phyloP scores from a whole-genome alignment of 2,329 filamentous ascomycete species.

The Fusarium heterosporum region DNA sequence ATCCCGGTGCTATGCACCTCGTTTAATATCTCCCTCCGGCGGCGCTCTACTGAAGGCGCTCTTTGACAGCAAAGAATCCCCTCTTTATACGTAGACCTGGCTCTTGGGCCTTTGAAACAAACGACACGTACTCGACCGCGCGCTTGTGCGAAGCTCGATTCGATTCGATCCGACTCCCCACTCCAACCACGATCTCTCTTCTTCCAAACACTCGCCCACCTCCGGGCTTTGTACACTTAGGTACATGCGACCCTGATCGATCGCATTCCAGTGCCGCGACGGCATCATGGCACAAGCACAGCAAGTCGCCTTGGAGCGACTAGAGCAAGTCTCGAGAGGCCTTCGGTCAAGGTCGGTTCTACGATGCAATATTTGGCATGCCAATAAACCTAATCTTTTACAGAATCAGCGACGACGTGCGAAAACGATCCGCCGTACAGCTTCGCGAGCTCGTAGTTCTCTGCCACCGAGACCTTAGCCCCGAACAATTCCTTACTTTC shows the following conservation, averaged over 20 bases:
- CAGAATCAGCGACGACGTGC: conserved; percentile 60
- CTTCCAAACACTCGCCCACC: conserved; percentile 8
- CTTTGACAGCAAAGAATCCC: background rate
- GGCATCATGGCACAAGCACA: conserved; percentile 59
- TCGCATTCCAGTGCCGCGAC: conserved; percentile 40
- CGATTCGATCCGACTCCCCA: conserved; percentile 10
- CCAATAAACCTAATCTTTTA: conserved; percentile 28
- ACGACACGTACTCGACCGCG: conserved; percentile 31
- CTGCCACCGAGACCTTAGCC: conserved; percentile 77
- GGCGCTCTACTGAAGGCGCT: conserved; percentile 34
- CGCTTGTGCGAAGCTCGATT: conserved; percentile 25
- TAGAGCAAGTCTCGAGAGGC: conserved; percentile 66
- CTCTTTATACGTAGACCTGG: background rate
- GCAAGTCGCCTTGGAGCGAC: conserved; percentile 65
- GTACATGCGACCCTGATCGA: conserved; percentile 49
- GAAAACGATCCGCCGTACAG: conserved; percentile 65
- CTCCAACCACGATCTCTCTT: conserved; percentile 14
- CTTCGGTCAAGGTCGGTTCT: conserved; percentile 64
- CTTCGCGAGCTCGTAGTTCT: conserved; percentile 66
- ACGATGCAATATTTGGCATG: background rate
- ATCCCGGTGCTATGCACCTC: conserved; percentile 43
- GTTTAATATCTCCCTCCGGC: conserved; percentile 32
- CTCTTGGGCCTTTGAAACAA: background rate
- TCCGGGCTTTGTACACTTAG: conserved; percentile 12
- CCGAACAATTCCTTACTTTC: conserved; percentile 78